These are phyloP conservation scores for Suillus weaverae DNA, from an alignment of 768 basidiomycete genomes.

Conservation along the genomic window DNA sequence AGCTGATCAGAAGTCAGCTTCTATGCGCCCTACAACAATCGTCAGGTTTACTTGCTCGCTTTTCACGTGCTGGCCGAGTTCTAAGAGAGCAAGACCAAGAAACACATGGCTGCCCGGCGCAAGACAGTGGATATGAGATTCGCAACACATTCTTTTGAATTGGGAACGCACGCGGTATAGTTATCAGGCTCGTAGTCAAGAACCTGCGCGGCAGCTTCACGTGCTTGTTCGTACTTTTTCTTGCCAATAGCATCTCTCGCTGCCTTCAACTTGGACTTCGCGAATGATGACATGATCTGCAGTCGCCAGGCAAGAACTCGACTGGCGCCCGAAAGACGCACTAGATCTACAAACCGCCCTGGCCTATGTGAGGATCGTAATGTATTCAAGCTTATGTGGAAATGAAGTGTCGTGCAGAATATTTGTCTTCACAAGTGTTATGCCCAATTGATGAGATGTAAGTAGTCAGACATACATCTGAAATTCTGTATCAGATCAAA, in stretches of 20 bases:
- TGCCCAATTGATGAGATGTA: background rate
- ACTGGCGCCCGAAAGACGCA: background rate
- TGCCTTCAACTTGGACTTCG: slow-evolving; percentile 75
- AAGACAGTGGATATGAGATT: slow-evolving; percentile 8
- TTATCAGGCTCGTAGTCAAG: slow-evolving; percentile 78
- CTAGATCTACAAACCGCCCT: background rate
- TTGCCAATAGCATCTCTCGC: slow-evolving; percentile 74
- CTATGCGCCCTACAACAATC: slow-evolving; percentile 6
- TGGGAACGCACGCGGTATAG: slow-evolving; percentile 76
- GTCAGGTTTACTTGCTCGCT: slow-evolving; percentile 81
- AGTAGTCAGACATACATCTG: too few species aligned
- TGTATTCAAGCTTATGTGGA: background rate
- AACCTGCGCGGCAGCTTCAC: slow-evolving; percentile 62
- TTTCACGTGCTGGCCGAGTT: slow-evolving; percentile 65
- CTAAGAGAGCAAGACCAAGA: slow-evolving; percentile 75
- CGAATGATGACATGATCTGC: slow-evolving; percentile 39
- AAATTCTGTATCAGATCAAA: too few species aligned
- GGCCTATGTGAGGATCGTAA: background rate
- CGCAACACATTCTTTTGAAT: background rate
- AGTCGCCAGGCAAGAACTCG: too few species aligned
- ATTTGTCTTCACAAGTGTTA: slow-evolving; percentile 2
- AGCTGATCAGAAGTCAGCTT: slow-evolving; percentile 45
- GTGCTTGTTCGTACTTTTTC: slow-evolving; percentile 72
- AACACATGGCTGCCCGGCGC: slow-evolving; percentile 69
- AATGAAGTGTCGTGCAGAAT: background rate